Evolutionary conservation across 345 rosid genomes (phyloP).

Genomic region (Aquilaria malaccensis): DNA sequence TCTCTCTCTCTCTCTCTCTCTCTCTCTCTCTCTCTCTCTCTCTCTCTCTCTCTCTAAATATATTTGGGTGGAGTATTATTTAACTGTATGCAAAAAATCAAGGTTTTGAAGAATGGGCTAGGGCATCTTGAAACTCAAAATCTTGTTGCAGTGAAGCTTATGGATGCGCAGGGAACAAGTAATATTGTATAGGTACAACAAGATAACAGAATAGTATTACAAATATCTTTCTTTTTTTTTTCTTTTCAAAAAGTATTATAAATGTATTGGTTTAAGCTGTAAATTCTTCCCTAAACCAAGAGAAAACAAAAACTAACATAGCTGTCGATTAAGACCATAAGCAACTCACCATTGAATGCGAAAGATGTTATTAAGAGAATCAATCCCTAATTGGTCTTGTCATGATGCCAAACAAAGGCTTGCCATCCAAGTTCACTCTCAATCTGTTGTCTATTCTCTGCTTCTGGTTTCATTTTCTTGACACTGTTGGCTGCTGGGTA

Average conservation of each 20-base stretch:
- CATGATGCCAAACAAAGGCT: too few species aligned
- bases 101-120: constrained; percentile 20
- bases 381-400: too few species aligned
- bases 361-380: too few species aligned
- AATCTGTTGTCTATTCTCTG: constrained; percentile 3
- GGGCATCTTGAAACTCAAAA: constrained; percentile 16
- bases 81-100: constrained; percentile 17
- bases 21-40: constrained; percentile 3
- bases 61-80: constrained; percentile 15
- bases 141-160: constrained; percentile 24
- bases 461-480: constrained; percentile 18
- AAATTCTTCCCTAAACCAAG: too few species aligned
- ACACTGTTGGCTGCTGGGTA: constrained; percentile 6
- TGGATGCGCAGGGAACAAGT: constrained; percentile 21
- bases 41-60: neutral
- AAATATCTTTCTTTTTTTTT: too few species aligned
- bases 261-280: too few species aligned
- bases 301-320: too few species aligned
- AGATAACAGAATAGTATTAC: too few species aligned
- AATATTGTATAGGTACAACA: neutral
- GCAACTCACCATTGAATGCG: too few species aligned
- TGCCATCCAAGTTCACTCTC: neutral
- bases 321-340: too few species aligned
- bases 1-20: neutral
- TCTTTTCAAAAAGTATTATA: too few species aligned